These are phyloP conservation scores for Microthlaspi erraticum DNA, from an alignment of 345 rosid genomes.

Conservation along the genomic window DNA sequence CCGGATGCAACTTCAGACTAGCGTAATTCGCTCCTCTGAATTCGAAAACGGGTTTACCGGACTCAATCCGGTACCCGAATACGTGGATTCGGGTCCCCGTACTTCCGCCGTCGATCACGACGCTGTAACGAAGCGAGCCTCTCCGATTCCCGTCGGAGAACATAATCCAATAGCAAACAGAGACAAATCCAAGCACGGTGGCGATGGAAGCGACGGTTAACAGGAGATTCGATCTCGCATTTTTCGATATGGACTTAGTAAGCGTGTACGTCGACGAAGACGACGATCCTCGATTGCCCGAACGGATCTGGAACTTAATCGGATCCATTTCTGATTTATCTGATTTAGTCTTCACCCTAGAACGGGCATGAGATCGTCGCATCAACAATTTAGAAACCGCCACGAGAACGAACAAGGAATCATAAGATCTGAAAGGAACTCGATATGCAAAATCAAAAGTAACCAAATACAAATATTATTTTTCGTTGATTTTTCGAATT, in stretches of 20 bases:
- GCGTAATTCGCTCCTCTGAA: constrained; percentile 56
- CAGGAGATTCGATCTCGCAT: constrained; percentile 45
- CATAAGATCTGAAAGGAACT: constrained; percentile 35
- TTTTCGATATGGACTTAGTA: constrained; percentile 38
- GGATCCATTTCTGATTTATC: constrained; percentile 61
- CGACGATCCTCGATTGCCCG: constrained; percentile 50
- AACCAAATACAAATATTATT: not conserved
- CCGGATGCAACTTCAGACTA: constrained; percentile 76
- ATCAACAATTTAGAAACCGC: constrained; percentile 56
- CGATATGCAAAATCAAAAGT: not conserved
- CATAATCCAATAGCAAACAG: constrained; percentile 43
- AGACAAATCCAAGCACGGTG: constrained; percentile 38
- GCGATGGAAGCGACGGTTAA: constrained; percentile 41
- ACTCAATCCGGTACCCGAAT: constrained; percentile 48
- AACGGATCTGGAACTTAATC: constrained; percentile 63
- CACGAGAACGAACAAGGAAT: constrained; percentile 28
- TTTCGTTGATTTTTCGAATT: constrained; percentile 6
- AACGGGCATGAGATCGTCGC: constrained; percentile 82
- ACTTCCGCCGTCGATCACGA: constrained; percentile 85
- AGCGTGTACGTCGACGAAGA: constrained; percentile 47
- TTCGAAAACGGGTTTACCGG: constrained; percentile 55
- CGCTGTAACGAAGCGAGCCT: constrained; percentile 46
- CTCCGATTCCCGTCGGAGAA: constrained; percentile 28
- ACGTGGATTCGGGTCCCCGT: constrained; percentile 86
- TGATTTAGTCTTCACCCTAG: constrained; percentile 47